Evolutionary conservation across 257 asterid species (phyloP).

Genomic region (Jasminum sambac): DNA sequence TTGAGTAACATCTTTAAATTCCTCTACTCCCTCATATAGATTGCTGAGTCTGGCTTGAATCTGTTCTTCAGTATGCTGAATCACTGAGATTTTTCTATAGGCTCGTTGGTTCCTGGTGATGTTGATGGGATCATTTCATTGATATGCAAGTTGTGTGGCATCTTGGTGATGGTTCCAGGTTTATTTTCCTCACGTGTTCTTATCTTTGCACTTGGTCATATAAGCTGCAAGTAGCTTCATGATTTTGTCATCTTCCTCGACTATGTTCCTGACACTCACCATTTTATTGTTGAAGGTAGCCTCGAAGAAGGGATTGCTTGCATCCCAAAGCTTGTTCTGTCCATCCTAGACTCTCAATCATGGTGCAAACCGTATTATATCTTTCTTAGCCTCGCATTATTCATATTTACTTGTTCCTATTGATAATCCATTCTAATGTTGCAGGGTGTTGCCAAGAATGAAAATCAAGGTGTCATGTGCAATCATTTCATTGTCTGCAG

Average conservation of each 20-base stretch:
- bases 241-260: slow-evolving; percentile 5
- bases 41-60: slow-evolving; percentile 2
- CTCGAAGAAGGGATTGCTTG: slow-evolving; percentile 49
- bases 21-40: slow-evolving; percentile 7
- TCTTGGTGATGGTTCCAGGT: slow-evolving; percentile 81
- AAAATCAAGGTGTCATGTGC: slow-evolving; percentile 58
- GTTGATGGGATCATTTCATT: slow-evolving; percentile 43
- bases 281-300: slow-evolving; percentile 51
- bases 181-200: slow-evolving; percentile 7
- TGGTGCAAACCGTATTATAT: slow-evolving; percentile 48
- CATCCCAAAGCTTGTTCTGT: slow-evolving; percentile 45
- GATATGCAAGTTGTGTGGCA: slow-evolving; percentile 72
- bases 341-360: slow-evolving; percentile 62
- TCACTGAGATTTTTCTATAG: slow-evolving; percentile 40
- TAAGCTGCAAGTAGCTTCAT: slow-evolving; percentile 23
- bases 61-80: slow-evolving; percentile 25
- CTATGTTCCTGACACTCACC: slow-evolving; percentile 24
- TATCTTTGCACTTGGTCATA: slow-evolving; percentile 3
- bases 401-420: slow-evolving; percentile 20
- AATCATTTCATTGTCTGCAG: slow-evolving; percentile 47
- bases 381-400: slow-evolving; percentile 18
- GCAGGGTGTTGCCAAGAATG: slow-evolving; percentile 63
- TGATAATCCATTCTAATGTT: slow-evolving; percentile 28
- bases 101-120: slow-evolving; percentile 42
- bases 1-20: slow-evolving; percentile 11